These are phyloP conservation scores for Helianthus tuberosus DNA, from an alignment of 129 eudicot genomes.

Conservation along the genomic window DNA sequence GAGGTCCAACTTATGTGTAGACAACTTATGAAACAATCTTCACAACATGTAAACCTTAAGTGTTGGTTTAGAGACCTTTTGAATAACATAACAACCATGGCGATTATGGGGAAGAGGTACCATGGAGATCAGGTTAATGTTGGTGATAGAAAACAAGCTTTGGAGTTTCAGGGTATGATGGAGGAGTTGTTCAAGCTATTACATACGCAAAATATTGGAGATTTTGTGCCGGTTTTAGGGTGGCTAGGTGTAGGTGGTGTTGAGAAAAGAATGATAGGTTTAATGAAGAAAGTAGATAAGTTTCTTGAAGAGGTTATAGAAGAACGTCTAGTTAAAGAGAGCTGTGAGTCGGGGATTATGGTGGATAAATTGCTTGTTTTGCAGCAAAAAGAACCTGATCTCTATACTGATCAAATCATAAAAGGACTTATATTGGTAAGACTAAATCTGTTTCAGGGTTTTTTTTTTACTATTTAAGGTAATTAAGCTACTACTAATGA, in stretches of 20 bases:
- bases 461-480: too few species aligned
- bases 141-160: too few species aligned
- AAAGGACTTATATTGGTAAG: conserved; percentile 43
- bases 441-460: too few species aligned
- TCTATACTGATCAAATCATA: conserved; percentile 49
- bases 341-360: conserved; percentile 26
- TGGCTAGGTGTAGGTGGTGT: conserved; percentile 40
- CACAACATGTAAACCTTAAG: too few species aligned
- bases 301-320: conserved; percentile 14
- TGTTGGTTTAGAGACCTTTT: too few species aligned
- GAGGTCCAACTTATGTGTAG: too few species aligned
- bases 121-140: too few species aligned
- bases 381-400: conserved; percentile 48
- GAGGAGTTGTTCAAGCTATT: conserved; percentile 22
- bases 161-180: not conserved
- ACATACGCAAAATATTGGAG: conserved; percentile 35
- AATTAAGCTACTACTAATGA: too few species aligned
- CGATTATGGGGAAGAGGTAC: too few species aligned
- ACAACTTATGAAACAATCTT: too few species aligned
- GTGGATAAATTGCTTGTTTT: conserved; percentile 41
- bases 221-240: conserved; percentile 37
- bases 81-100: too few species aligned
- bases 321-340: conserved; percentile 2
- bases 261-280: conserved; percentile 29
- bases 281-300: conserved; percentile 34